These are phyloP conservation scores for Mimosa pudica DNA, from an alignment of 306 rosid genomes.

Conservation along the genomic window DNA sequence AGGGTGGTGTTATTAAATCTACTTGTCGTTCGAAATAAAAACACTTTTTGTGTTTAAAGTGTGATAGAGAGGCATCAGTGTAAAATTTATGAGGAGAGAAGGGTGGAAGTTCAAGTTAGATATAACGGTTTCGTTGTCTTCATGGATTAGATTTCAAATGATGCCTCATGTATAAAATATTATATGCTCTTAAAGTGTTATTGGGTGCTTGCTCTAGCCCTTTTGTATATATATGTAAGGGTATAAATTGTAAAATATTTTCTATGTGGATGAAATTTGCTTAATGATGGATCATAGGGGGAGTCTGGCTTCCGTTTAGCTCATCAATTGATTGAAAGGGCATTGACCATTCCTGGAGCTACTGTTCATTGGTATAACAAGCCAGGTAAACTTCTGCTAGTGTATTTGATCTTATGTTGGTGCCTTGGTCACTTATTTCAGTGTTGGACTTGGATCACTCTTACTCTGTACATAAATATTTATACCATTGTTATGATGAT, in stretches of 20 bases:
- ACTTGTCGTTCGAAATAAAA: not conserved
- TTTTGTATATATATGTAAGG: no score
- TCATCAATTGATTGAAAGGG: slow-evolving; percentile 66
- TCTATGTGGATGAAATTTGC: slow-evolving; percentile 19
- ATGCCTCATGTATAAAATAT: slow-evolving; percentile 28
- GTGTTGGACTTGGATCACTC: slow-evolving; percentile 14
- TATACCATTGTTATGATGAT: slow-evolving; percentile 16
- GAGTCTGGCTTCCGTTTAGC: slow-evolving; percentile 76
- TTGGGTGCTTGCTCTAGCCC: not conserved
- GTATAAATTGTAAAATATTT: no score
- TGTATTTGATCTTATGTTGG: slow-evolving; percentile 11
- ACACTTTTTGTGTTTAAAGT: slow-evolving; percentile 5
- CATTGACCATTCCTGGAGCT: slow-evolving; percentile 67
- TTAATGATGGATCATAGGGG: slow-evolving; percentile 56
- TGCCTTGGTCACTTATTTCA: slow-evolving; percentile 7
- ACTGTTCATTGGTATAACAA: slow-evolving; percentile 95
- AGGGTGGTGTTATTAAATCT: slow-evolving; percentile 4
- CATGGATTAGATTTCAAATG: slow-evolving; percentile 1
- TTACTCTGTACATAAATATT: not conserved
- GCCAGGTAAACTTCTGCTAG: slow-evolving; percentile 64
- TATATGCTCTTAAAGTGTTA: slow-evolving; percentile 1
- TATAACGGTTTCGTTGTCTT: slow-evolving; percentile 4
- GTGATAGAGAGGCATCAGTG: not conserved
- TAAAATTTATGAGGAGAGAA: slow-evolving; percentile 14
- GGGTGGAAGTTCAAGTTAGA: slow-evolving; percentile 16